Conservation (phyloP, 108 stramenopile species). For the Skeletonema grethae region DNA sequence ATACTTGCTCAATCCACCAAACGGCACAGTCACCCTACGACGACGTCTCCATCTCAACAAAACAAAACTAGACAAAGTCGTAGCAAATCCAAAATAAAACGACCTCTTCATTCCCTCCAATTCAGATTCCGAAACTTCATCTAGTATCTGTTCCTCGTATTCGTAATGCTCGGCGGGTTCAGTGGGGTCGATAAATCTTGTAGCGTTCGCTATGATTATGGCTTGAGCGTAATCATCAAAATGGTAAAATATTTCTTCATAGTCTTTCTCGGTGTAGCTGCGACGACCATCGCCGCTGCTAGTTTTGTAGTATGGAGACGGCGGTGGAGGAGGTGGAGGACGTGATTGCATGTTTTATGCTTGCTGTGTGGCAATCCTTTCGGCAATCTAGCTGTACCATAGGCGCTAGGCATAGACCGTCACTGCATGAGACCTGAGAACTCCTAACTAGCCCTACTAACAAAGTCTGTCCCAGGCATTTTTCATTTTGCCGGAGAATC, state of each 20-base stretch:
- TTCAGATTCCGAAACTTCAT: conserved; percentile 18
- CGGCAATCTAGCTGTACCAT: too few relatives aligned
- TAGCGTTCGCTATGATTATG: conserved; percentile 21
- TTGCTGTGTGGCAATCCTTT: too few relatives aligned
- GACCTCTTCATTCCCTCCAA: conserved; percentile 15
- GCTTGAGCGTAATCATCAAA: conserved; percentile 38
- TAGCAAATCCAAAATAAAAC: conserved; percentile 25
- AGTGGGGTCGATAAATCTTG: conserved; percentile 4
- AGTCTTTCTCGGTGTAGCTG: conserved; percentile 32
- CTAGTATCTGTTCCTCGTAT: conserved; percentile 29
- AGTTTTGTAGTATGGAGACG: neutral
- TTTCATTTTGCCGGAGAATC: too few relatives aligned
- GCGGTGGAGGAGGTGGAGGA: neutral
- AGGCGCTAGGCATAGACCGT: too few relatives aligned
- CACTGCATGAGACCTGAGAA: too few relatives aligned
- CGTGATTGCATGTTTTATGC: neutral
- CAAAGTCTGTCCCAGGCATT: too few relatives aligned
- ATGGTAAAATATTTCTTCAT: conserved; percentile 40
- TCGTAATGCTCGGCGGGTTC: conserved; percentile 19
- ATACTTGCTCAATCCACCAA: conserved; percentile 5
- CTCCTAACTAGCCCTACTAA: too few relatives aligned
- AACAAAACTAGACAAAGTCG: conserved; percentile 4
- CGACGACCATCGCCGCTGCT: neutral
- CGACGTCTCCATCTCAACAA: conserved; percentile 18
- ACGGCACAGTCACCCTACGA: neutral